Percentiles rank a stretch among this genome's conserved stretches.
Evolutionary conservation across 2,329 filamentous ascomycete species (phyloP).

Genomic region (Periconia digitata): DNA sequence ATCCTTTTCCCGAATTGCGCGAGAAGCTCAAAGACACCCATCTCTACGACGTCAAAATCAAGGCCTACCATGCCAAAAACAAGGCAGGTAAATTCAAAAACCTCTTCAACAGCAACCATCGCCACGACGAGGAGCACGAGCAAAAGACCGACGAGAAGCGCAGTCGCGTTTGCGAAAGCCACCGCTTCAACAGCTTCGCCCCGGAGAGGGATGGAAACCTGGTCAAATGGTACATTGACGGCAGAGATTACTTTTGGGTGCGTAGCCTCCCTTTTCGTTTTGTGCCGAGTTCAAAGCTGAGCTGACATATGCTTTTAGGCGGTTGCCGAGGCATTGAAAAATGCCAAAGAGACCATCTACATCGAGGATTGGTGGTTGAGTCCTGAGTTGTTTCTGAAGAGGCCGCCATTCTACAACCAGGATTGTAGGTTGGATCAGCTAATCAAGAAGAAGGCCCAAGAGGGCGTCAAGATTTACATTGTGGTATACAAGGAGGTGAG

Average conservation of each 20-base stretch:
- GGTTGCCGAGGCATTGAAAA: slow-evolving; percentile 85
- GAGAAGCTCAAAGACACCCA: slow-evolving; percentile 51
- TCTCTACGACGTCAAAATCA: slow-evolving; percentile 53
- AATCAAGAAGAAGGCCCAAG: slow-evolving; percentile 84
- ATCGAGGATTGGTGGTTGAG: slow-evolving; percentile 98
- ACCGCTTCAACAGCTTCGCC: slow-evolving; percentile 89
- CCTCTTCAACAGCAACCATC: slow-evolving; percentile 80
- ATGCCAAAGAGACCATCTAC: slow-evolving; percentile 90
- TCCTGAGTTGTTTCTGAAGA: slow-evolving; percentile 80
- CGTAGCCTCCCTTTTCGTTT: no score
- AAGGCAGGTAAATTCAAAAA: slow-evolving; percentile 67
- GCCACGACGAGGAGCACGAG: slow-evolving; percentile 93
- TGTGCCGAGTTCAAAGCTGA: not conserved
- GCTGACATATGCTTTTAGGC: slow-evolving; percentile 49
- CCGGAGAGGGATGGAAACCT: slow-evolving; percentile 82
- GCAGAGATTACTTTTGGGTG: slow-evolving; percentile 84
- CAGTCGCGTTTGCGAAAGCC: slow-evolving; percentile 66
- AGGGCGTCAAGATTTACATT: slow-evolving; percentile 91
- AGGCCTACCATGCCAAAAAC: slow-evolving; percentile 61
- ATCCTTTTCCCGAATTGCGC: slow-evolving; percentile 44
- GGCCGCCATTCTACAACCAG: slow-evolving; percentile 79
- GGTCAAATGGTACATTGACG: slow-evolving; percentile 97
- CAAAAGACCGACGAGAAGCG: slow-evolving; percentile 80
- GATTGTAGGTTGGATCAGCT: slow-evolving; percentile 85
- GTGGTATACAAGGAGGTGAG: slow-evolving; percentile 83